These are phyloP conservation scores for Pugionium dolabratum DNA, from an alignment of 345 rosid species.

Conservation along the genomic window DNA sequence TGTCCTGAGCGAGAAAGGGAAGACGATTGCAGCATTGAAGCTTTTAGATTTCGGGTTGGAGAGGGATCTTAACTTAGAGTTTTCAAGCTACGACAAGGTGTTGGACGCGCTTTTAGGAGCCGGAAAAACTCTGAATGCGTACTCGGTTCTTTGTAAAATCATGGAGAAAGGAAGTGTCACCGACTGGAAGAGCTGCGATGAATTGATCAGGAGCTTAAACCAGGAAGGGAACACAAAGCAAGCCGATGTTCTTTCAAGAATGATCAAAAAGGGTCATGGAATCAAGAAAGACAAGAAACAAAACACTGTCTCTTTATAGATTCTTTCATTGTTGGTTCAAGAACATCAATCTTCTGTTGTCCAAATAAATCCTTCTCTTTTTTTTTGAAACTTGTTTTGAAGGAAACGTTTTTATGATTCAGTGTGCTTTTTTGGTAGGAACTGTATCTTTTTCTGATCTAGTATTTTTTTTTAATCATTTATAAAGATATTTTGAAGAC, in stretches of 20 bases:
- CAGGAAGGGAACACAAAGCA: conserved; percentile 84
- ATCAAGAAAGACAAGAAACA: conserved; percentile 43
- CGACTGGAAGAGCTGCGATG: conserved; percentile 70
- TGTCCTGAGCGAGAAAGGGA: conserved; percentile 69
- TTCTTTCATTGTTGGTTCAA: conserved; percentile 13
- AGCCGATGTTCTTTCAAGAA: conserved; percentile 84
- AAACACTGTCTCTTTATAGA: conserved; percentile 26
- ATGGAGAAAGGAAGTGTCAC: conserved; percentile 68
- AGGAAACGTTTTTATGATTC: conserved; percentile 27
- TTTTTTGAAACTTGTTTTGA: conserved; percentile 24
- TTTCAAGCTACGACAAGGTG: conserved; percentile 75
- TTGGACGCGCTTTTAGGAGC: conserved; percentile 77
- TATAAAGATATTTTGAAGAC: background rate
- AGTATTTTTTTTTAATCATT: background rate
- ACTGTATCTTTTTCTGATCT: conserved; percentile 28
- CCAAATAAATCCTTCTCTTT: conserved; percentile 24
- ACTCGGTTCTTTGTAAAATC: conserved; percentile 76
- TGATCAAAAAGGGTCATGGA: conserved; percentile 53
- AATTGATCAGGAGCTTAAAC: conserved; percentile 74
- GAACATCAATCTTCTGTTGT: background rate
- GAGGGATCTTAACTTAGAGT: conserved; percentile 59
- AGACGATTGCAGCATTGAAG: conserved; percentile 83
- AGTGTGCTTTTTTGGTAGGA: conserved; percentile 5
- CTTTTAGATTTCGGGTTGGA: conserved; percentile 71
- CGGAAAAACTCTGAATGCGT: conserved; percentile 89